These are phyloP conservation scores for Beta macrorhiza DNA, from an alignment of 179 eudicot species.

Conservation along the genomic window DNA sequence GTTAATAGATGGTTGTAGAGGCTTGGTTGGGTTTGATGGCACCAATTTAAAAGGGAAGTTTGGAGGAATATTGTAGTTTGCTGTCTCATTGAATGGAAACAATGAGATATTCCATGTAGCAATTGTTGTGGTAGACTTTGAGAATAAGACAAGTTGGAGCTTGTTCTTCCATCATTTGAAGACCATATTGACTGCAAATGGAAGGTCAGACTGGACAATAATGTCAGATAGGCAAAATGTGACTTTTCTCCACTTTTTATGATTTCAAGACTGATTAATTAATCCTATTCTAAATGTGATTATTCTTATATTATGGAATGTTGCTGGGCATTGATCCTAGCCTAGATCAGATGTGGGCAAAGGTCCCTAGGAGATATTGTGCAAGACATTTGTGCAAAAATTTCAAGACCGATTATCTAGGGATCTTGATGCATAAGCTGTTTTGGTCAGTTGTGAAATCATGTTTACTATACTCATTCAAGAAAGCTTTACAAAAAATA, in stretches of 20 bases:
- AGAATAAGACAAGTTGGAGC: neutral
- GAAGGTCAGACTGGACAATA: too few relatives aligned
- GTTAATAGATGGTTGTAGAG: neutral
- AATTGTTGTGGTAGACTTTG: neutral
- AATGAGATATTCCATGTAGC: neutral
- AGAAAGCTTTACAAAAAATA: neutral
- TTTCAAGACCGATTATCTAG: neutral
- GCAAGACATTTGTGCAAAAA: too few relatives aligned
- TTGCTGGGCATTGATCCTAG: neutral
- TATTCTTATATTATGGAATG: too few relatives aligned
- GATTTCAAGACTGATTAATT: too few relatives aligned
- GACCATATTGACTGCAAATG: too few relatives aligned
- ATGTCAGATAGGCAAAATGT: too few relatives aligned
- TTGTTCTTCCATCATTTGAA: neutral
- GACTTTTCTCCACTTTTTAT: too few relatives aligned
- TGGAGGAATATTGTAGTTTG: neutral
- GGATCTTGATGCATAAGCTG: neutral
- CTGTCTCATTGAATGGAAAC: neutral
- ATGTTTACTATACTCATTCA: too few relatives aligned
- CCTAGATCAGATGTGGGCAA: too few relatives aligned
- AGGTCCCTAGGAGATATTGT: too few relatives aligned
- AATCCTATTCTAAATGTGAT: too few relatives aligned
- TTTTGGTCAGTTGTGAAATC: neutral
- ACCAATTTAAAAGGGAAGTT: neutral
- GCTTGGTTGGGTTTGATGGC: neutral